phyloP scores from a whole-genome alignment of 495 filamentous ascomycete genomes.

The Aspergillus affinis region DNA sequence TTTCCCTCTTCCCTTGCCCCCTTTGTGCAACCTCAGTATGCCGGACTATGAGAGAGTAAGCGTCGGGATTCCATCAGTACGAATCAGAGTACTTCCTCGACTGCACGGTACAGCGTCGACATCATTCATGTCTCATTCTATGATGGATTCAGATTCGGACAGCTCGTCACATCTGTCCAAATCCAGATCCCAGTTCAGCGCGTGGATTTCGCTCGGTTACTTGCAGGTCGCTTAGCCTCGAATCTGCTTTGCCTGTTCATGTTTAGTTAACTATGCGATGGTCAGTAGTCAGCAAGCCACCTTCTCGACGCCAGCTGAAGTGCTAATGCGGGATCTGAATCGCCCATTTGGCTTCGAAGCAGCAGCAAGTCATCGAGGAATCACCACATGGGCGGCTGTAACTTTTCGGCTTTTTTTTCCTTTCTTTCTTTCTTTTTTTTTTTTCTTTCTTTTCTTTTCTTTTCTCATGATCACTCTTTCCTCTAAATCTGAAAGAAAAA shows the following conservation, averaged over 20 bases:
- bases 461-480: too few relatives aligned
- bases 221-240: conserved; percentile 23
- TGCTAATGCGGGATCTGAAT: not conserved
- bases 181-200: conserved; percentile 16
- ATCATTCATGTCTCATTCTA: not conserved
- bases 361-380: not conserved
- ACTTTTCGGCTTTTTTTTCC: not conserved
- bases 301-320: not conserved
- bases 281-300: conserved; percentile 14
- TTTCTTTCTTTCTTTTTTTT: not conserved
- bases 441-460: conserved; percentile 1
- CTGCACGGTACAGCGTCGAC: not conserved
- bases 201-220: conserved; percentile 25
- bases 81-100: not conserved
- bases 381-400: conserved; percentile 4
- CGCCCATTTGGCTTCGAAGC: not conserved
- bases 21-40: not conserved
- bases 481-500: not conserved
- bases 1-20: not conserved
- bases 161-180: conserved; percentile 4
- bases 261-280: not conserved
- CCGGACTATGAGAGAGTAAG: not conserved
- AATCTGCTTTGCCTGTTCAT: not conserved
- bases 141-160: not conserved
- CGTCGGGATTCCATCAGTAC: not conserved